These are phyloP conservation scores for Candida coquimbonensis DNA, from an alignment of 805 yeast genomes.

Conservation along the genomic window DNA sequence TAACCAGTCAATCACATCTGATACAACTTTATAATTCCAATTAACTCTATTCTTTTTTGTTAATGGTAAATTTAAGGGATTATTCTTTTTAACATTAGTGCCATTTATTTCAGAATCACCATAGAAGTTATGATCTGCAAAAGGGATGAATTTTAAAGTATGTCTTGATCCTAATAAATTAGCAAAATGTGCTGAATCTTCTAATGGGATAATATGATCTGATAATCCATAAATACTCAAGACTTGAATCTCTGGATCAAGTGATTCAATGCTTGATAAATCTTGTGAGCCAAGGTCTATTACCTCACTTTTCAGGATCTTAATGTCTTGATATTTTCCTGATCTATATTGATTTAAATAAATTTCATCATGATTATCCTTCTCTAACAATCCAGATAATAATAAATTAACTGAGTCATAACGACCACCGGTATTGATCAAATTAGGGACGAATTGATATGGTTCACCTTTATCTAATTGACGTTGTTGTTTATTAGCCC, in stretches of 20 bases:
- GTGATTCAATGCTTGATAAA: conserved; percentile 31
- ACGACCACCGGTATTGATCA: conserved; percentile 72
- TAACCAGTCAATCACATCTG: conserved; percentile 42
- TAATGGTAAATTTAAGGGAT: conserved; percentile 37
- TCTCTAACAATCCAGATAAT: no score
- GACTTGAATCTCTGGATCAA: conserved; percentile 43
- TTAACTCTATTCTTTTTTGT: conserved; percentile 42
- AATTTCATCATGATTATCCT: conserved; percentile 25
- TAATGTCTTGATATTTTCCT: conserved; percentile 38
- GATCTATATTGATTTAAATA: conserved; percentile 36
- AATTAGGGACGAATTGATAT: conserved; percentile 47
- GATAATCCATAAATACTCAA: conserved; percentile 64
- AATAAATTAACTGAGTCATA: conserved; percentile 30
- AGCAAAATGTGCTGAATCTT: conserved; percentile 55
- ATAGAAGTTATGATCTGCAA: conserved; percentile 79
- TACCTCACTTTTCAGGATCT: conserved; percentile 46
- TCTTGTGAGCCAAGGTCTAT: conserved; percentile 42
- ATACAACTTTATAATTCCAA: conserved; percentile 48
- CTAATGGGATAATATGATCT: conserved; percentile 60
- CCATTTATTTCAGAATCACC: conserved; percentile 38
- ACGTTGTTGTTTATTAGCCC: conserved; percentile 46
- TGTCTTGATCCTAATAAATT: conserved; percentile 52
- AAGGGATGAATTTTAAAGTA: conserved; percentile 46
- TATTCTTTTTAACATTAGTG: conserved; percentile 23
- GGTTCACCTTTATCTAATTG: conserved; percentile 26